A percentile compares a stretch with the other conserved stretches of the same genome.
Conservation (phyloP, 371 early-diverging fungal genomes). For the Umbelopsis sp. region DNA sequence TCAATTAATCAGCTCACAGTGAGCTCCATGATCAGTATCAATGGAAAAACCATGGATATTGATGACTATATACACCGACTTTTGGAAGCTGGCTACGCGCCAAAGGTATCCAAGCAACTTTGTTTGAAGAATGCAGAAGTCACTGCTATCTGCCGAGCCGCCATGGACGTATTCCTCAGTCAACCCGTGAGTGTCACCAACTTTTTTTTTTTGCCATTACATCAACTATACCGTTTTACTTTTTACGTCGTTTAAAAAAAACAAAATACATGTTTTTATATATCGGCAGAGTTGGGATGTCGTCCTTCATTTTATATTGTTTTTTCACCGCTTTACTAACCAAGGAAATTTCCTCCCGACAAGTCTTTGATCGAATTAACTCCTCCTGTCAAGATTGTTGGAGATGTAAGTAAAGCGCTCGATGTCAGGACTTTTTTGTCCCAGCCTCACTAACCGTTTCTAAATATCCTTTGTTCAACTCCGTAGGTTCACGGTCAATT, state of each 20-base stretch:
- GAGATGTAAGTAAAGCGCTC: conserved; percentile 91
- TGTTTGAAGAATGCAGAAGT: conserved; percentile 88
- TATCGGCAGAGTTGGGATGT: too few species aligned
- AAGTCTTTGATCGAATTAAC: conserved; percentile 90
- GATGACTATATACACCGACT: conserved; percentile 89
- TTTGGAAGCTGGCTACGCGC: conserved; percentile 76
- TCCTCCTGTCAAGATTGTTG: conserved; percentile 97
- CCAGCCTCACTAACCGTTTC: neutral
- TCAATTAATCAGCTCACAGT: conserved; percentile 53
- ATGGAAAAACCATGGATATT: conserved; percentile 59
- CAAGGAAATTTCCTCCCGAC: conserved; percentile 9
- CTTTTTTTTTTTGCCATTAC: neutral
- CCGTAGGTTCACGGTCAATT: conserved; percentile 76
- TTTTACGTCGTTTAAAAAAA: too few species aligned
- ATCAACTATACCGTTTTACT: too few species aligned
- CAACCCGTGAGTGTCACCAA: conserved; percentile 69
- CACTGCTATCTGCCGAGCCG: conserved; percentile 81
- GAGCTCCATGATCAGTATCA: conserved; percentile 42
- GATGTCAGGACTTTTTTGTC: conserved; percentile 76
- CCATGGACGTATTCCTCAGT: conserved; percentile 90
- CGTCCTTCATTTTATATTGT: neutral
- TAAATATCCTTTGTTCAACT: neutral
- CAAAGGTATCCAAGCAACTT: conserved; percentile 73
- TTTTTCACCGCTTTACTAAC: neutral
- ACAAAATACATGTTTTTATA: too few species aligned